A percentile compares a stretch with the other conserved stretches of the same genome.
These are phyloP conservation scores for Salvia hispanica DNA, from an alignment of 257 asterid genomes.

Conservation along the genomic window DNA sequence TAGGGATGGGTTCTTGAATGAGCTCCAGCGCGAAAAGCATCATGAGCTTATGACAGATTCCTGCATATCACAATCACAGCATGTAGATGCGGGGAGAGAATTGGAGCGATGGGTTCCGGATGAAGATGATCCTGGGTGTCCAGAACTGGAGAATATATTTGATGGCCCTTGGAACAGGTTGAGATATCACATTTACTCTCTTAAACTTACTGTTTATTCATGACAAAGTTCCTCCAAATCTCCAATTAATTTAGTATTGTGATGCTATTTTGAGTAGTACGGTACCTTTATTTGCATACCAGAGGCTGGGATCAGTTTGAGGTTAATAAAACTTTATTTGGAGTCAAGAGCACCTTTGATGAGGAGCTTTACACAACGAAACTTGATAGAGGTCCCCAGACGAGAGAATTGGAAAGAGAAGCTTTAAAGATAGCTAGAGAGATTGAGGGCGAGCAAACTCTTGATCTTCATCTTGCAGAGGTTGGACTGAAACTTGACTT, in stretches of 20 bases:
- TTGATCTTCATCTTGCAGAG: slow-evolving; percentile 97
- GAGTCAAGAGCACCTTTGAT: slow-evolving; percentile 87
- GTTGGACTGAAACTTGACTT: slow-evolving; percentile 41
- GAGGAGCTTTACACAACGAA: slow-evolving; percentile 96
- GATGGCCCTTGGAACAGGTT: slow-evolving; percentile 87
- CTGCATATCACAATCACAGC: slow-evolving; percentile 74
- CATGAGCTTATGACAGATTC: slow-evolving; percentile 92
- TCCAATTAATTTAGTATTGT: slow-evolving; percentile 24
- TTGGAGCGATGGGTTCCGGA: slow-evolving; percentile 95
- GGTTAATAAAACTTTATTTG: slow-evolving; percentile 82
- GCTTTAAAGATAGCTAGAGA: slow-evolving; percentile 84
- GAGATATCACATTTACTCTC: slow-evolving; percentile 19
- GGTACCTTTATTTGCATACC: slow-evolving; percentile 21
- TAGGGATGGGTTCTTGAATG: slow-evolving; percentile 58
- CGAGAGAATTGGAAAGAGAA: slow-evolving; percentile 81
- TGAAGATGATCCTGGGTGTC: slow-evolving; percentile 68
- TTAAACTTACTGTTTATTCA: slow-evolving; percentile 20
- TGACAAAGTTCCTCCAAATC: slow-evolving; percentile 26
- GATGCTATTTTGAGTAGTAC: slow-evolving; percentile 23
- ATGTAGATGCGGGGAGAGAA: slow-evolving; percentile 67
- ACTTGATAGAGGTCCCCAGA: slow-evolving; percentile 90
- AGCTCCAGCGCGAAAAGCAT: slow-evolving; percentile 68
- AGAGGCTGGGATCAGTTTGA: slow-evolving; percentile 99
- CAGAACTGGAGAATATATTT: slow-evolving; percentile 82
- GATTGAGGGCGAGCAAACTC: slow-evolving; percentile 90